Percentiles rank a stretch among this genome's conserved stretches.
These are phyloP conservation scores for Kwoniella sp. DNA, from an alignment of 768 basidiomycete species.

Conservation along the genomic window DNA sequence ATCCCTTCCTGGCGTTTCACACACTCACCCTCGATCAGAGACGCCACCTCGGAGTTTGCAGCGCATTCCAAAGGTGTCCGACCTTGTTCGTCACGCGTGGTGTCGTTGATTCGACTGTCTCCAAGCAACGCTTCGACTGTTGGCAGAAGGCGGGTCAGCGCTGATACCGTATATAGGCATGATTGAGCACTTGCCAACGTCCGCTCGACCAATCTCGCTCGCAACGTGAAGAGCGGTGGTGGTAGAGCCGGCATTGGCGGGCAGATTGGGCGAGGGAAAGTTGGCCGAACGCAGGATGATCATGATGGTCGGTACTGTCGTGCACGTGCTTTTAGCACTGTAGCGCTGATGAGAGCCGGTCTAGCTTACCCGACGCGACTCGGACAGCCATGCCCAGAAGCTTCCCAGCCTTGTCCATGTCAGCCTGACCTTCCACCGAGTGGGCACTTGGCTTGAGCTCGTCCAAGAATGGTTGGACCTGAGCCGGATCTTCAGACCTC, in stretches of 20 bases:
- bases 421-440: slow-evolving; percentile 18
- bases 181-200: slow-evolving; percentile 23
- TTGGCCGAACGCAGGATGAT: slow-evolving; percentile 14
- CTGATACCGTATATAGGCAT: background rate
- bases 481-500: slow-evolving; percentile 40
- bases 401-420: slow-evolving; percentile 17
- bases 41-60: slow-evolving; percentile 61
- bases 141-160: background rate
- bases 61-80: slow-evolving; percentile 70
- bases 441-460: slow-evolving; percentile 28
- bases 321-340: background rate
- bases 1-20: no score
- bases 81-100: slow-evolving; percentile 63
- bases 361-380: slow-evolving; percentile 34
- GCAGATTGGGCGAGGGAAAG: slow-evolving; percentile 22
- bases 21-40: slow-evolving; percentile 57
- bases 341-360: background rate
- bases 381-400: slow-evolving; percentile 34
- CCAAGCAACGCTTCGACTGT: slow-evolving; percentile 67
- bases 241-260: slow-evolving; percentile 5
- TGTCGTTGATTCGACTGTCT: slow-evolving; percentile 76
- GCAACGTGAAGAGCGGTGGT: slow-evolving; percentile 37
- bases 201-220: slow-evolving; percentile 33
- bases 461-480: slow-evolving; percentile 44
- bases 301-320: slow-evolving; percentile 28